Base-by-base conservation (phyloP, 169 alveolate genomes). In the Eimeria acervulina region DNA sequence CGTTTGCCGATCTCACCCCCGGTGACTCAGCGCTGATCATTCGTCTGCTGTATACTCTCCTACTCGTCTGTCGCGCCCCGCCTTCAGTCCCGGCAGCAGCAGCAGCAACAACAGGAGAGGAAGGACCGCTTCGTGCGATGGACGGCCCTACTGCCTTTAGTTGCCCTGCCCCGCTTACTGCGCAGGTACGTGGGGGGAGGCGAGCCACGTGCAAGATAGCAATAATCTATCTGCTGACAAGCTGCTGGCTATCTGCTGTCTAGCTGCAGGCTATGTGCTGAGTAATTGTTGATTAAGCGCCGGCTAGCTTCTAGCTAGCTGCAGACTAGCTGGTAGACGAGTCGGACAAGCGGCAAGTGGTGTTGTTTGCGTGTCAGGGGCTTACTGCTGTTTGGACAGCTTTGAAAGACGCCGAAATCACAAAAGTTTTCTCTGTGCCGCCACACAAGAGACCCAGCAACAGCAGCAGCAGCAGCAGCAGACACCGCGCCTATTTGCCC, bases 311-410 rank as follows among this genome's bases (percentile, higher is more conserved):
- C 2, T n/a, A n/a, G 36, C 38, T 26, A n/a, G 5, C 8, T 26
- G 33, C 74, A 6, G 36, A 2, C 40, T 26, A 36, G 74, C 10
- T 7, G 74, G 17, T 26, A 26, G 38, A 21, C 19, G 68, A 1
- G 68, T 59, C 26, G 19, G 74, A 26, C 52, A 7, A 74, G 44
- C 17, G 28, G 59, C 2, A 12, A 13, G 31, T 17, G 87, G 40
- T 40, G 51, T 10, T 63, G 63, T 23, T 40, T 52, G 74, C 31
- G n/a, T 44, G 19, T 26, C 92, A 92, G 95, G 95, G 91, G 10
- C 95, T 92, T 76, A 78, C 92, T 26, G 95, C 95, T 19, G 95
- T 92, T 38, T 92, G 95, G 95, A 92, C 95, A 1, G 95, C 95
- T 36, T 19, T 92, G 61, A 84, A 84, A n/a, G 95, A 92, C 92